Base-by-base conservation (phyloP, 2,329 filamentous ascomycete genomes). In the Paecilomyces fulvus region DNA sequence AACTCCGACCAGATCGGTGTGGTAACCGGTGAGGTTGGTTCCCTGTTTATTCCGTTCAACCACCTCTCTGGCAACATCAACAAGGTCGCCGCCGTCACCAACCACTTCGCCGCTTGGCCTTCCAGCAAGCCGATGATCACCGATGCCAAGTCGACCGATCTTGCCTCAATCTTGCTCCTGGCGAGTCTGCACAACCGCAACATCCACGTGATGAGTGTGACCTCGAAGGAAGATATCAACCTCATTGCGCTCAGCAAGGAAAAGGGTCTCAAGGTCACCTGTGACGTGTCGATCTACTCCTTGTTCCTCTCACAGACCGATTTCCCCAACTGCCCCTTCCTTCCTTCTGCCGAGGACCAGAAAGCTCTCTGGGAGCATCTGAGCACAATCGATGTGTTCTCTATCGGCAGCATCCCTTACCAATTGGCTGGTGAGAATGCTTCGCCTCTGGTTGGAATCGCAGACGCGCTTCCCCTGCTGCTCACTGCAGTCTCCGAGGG, bases 31-130 rank as follows among this genome's bases (percentile, higher is more conserved):
- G 87, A 91, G 62, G 88, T 92, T 56, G 89, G 88, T 28, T 90
- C 88, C 20, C 79, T 92, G 49, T 92, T 90, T 75, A 88, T 92
- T 60, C 88, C 88, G 12, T 92, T 92, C 79, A 90, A 92, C 73
- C 78, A 89, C 70, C 77, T 91, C 25, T 88, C 87, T 58, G 88
- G 87, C 64, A 92, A 91, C 71, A 90, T 92, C 71, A 90, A 84
- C 80, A 90, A 90, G 77, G 88, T 91, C 50, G 87, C 88, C 20
- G 84, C 88, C 9, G 87, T 91, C 59, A 89, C 87, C 54, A 83
- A 85, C 58, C 88, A 92, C 76, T 92, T 92, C 66, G 86, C 86
- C 59, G 80, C 84, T 23, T 92, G 88, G 88, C 88, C 88, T 33
- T 77, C 79, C 3, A 85, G 84, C 77, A 92, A 92, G 77, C 87